Evolutionary conservation across 176 grass and related monocot genomes (phyloP).

Genomic region (Phoenix dactylifera): DNA sequence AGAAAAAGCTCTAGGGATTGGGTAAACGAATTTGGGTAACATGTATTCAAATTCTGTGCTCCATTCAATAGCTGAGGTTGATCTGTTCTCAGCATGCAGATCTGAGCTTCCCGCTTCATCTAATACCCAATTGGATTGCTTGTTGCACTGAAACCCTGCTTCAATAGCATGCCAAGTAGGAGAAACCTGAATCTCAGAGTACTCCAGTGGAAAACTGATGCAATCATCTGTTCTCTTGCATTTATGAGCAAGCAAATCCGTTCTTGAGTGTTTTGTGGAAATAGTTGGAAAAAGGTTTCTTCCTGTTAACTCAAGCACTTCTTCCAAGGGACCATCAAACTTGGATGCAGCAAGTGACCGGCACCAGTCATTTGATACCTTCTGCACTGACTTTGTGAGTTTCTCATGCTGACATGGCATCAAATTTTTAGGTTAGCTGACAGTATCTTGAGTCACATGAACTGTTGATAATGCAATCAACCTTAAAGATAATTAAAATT

Average conservation of each 20-base stretch:
- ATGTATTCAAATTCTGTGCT: constrained; percentile 26
- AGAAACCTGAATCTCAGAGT: constrained; percentile 6
- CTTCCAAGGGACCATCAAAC: constrained; percentile 1
- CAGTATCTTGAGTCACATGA: too few species aligned
- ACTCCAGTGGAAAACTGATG: constrained; percentile 25
- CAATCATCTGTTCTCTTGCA: constrained; percentile 9
- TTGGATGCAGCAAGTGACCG: constrained; percentile 1
- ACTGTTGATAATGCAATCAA: too few species aligned
- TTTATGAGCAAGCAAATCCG: constrained; percentile 12
- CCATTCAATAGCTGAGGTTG: constrained; percentile 21
- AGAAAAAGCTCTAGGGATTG: constrained; percentile 19
- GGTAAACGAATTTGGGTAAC: constrained; percentile 3
- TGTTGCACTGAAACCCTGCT: constrained; percentile 16
- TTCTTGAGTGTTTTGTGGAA: constrained; percentile 13
- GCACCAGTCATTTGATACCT: too few species aligned
- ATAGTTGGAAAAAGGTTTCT: constrained; percentile 4
- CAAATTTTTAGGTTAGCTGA: not conserved
- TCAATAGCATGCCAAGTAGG: constrained; percentile 26
- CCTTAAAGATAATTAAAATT: too few species aligned
- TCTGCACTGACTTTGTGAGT: not conserved
- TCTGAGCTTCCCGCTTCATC: constrained; percentile 20
- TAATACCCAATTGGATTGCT: constrained; percentile 26
- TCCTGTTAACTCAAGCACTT: constrained; percentile 21
- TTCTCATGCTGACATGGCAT: constrained; percentile 1
- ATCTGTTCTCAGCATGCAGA: constrained; percentile 8